A percentile compares a stretch with the other conserved stretches of the same genome.
These are phyloP conservation scores for Lipomyces sp. DNA, from an alignment of 805 yeast genomes.

Conservation along the genomic window DNA sequence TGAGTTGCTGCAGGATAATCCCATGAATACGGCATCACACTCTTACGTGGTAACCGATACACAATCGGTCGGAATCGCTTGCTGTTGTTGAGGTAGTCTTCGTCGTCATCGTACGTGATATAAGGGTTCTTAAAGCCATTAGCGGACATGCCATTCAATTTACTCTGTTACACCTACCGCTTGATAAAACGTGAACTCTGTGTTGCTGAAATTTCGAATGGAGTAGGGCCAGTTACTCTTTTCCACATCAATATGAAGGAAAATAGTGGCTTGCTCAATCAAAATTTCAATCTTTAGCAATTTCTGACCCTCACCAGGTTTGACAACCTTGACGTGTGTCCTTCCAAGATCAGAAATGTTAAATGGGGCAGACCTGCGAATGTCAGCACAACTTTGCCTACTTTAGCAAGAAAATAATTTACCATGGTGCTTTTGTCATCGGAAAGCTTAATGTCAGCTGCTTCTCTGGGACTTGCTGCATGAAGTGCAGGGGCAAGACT, in stretches of 20 bases:
- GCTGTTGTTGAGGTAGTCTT: slow-evolving; percentile 48
- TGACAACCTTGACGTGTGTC: slow-evolving; percentile 69
- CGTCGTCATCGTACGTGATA: slow-evolving; percentile 54
- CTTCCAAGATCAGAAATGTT: slow-evolving; percentile 83
- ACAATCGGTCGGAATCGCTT: slow-evolving; percentile 68
- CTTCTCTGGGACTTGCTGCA: slow-evolving; percentile 60
- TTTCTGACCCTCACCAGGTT: slow-evolving; percentile 61
- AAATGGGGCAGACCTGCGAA: slow-evolving; percentile 86
- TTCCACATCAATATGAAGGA: slow-evolving; percentile 74
- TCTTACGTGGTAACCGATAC: slow-evolving; percentile 81
- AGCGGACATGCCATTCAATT: not conserved
- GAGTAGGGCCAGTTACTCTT: slow-evolving; percentile 89
- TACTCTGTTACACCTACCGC: slow-evolving; percentile 47
- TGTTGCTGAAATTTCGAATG: slow-evolving; percentile 83
- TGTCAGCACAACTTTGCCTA: slow-evolving; percentile 45
- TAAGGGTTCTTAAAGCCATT: slow-evolving; percentile 29
- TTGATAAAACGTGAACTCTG: slow-evolving; percentile 86
- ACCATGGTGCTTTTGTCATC: slow-evolving; percentile 40
- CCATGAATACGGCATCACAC: slow-evolving; percentile 98
- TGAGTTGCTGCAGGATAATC: slow-evolving; percentile 90
- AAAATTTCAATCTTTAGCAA: slow-evolving; percentile 73
- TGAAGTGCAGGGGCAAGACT: slow-evolving; percentile 52
- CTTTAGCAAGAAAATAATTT: not conserved
- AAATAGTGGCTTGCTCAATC: slow-evolving; percentile 81
- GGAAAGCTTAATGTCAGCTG: slow-evolving; percentile 65